These are phyloP conservation scores for Anaeramoeba flamelloides DNA, from an alignment of 78 protist species.

Conservation along the genomic window DNA sequence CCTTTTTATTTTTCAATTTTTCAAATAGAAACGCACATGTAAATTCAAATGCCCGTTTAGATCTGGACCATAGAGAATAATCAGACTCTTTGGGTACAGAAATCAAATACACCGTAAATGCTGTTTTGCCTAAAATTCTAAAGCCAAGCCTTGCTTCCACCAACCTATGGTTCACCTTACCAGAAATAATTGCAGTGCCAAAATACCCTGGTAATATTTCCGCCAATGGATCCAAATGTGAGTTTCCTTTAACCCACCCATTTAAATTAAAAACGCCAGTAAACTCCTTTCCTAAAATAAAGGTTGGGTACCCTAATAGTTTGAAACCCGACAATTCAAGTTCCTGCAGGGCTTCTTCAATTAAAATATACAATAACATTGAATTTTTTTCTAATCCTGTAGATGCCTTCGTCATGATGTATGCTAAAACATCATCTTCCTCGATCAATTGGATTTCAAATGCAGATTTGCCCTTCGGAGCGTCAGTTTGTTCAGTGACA, in stretches of 20 bases:
- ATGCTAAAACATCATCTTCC: neutral
- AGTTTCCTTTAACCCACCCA: neutral
- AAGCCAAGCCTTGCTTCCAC: neutral
- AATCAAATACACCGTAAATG: neutral
- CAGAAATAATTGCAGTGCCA: neutral
- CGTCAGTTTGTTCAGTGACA: neutral
- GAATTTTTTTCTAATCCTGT: neutral
- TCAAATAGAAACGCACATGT: neutral
- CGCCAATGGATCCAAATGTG: neutral
- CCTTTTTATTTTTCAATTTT: neutral
- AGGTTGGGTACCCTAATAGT: neutral
- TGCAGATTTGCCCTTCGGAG: neutral
- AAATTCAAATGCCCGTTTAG: neutral
- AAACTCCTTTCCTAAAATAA: neutral
- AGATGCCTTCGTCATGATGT: neutral
- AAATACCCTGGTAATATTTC: neutral
- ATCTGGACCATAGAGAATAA: neutral
- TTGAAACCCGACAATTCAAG: neutral
- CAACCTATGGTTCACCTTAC: neutral
- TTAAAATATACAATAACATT: neutral
- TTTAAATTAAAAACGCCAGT: neutral
- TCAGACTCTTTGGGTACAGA: neutral
- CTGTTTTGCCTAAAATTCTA: neutral
- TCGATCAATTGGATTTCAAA: neutral
- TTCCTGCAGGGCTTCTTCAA: neutral